phyloP scores from a whole-genome alignment of 2,329 filamentous ascomycete genomes.

The Ascocoryne sarcoides region DNA sequence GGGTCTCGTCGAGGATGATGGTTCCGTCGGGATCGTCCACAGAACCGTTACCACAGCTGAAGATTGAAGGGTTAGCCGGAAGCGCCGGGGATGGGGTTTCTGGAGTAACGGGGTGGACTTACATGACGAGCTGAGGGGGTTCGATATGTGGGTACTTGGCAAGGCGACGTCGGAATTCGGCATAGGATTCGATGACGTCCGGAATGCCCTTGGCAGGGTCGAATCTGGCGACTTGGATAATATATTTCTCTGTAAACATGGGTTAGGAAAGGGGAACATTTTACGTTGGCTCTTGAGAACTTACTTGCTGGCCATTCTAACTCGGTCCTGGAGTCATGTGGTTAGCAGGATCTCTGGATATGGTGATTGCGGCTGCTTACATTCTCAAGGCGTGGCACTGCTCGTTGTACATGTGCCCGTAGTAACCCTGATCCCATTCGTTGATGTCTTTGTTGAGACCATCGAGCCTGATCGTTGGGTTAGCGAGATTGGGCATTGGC shows the following conservation, averaged over 20 bases:
- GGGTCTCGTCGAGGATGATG: conserved; percentile 62
- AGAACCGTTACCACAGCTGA: conserved; percentile 62
- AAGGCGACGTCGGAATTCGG: conserved; percentile 57
- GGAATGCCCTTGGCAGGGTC: conserved; percentile 78
- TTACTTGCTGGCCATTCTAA: conserved; percentile 46
- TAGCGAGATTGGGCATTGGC: conserved; percentile 8
- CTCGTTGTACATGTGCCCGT: conserved; percentile 63
- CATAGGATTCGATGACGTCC: conserved; percentile 67
- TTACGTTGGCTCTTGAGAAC: conserved; percentile 4
- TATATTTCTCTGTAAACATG: conserved; percentile 50
- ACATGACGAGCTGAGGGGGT: conserved; percentile 63
- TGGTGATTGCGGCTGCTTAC: conserved; percentile 30
- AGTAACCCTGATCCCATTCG: conserved; percentile 63
- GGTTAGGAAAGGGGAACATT: background rate
- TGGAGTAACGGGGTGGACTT: conserved; percentile 29
- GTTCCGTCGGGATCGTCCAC: conserved; percentile 74
- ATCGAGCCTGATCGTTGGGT: conserved; percentile 47
- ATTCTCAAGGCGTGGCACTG: conserved; percentile 51
- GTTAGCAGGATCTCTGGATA: background rate
- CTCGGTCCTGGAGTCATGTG: conserved; percentile 34
- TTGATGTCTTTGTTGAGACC: conserved; percentile 70
- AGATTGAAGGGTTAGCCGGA: background rate
- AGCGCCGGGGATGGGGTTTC: background rate
- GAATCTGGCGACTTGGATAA: conserved; percentile 73
- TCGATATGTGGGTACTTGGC: conserved; percentile 41